Evolutionary conservation across 805 yeast species (phyloP).

Genomic region (Kodamaea laetipori): DNA sequence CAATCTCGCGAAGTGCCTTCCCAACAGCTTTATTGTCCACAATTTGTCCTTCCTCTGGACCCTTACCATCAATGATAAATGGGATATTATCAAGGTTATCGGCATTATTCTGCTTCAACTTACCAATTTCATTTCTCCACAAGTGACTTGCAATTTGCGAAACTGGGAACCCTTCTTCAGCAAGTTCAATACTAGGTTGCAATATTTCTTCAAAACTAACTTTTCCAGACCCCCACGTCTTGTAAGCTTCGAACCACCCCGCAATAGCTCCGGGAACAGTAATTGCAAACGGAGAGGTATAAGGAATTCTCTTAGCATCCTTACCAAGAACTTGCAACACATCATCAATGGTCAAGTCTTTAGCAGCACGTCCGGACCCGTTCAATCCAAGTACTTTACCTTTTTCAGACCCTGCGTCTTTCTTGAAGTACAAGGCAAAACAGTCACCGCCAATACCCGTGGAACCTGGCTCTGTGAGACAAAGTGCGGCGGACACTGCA

Average conservation of each 20-base stretch:
- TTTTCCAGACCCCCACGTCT: slow-evolving; percentile 72
- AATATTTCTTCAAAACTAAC: slow-evolving; percentile 59
- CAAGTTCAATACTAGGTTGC: slow-evolving; percentile 67
- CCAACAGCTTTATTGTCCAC: slow-evolving; percentile 57
- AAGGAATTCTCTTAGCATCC: slow-evolving; percentile 51
- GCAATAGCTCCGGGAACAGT: slow-evolving; percentile 82
- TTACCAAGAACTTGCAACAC: slow-evolving; percentile 46
- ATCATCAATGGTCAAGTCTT: slow-evolving; percentile 48
- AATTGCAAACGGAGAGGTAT: slow-evolving; percentile 56
- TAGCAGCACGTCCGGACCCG: slow-evolving; percentile 75
- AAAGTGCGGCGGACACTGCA: slow-evolving; percentile 58
- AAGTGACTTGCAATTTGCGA: slow-evolving; percentile 53
- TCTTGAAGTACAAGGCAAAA: slow-evolving; percentile 60
- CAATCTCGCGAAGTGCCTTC: slow-evolving; percentile 51
- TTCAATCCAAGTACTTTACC: slow-evolving; percentile 62
- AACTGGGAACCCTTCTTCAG: slow-evolving; percentile 68
- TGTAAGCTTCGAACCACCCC: slow-evolving; percentile 74
- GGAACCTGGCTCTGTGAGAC: slow-evolving; percentile 59
- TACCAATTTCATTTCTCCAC: slow-evolving; percentile 47
- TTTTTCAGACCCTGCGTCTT: slow-evolving; percentile 29
- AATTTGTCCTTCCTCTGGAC: slow-evolving; percentile 61
- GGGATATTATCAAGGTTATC: slow-evolving; percentile 25
- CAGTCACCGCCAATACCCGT: slow-evolving; percentile 73
- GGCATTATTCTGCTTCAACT: slow-evolving; percentile 40
- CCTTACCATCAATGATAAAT: slow-evolving; percentile 36